Percentiles rank a stretch among this genome's conserved stretches.
These are phyloP conservation scores for Cornus florida DNA, from an alignment of 148 eudicot genomes.

Conservation along the genomic window DNA sequence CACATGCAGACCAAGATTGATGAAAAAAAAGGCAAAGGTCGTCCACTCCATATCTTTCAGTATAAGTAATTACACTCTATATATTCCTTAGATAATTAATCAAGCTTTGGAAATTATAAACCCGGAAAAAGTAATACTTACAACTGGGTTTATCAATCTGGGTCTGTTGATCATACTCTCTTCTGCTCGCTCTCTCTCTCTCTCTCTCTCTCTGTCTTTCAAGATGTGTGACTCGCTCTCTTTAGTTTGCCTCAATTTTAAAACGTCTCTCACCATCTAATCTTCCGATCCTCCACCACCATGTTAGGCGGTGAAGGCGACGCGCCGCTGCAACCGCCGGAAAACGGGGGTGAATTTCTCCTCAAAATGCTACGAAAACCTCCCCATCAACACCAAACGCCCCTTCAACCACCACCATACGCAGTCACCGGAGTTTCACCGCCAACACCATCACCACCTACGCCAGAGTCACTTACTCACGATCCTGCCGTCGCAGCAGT, in stretches of 20 bases:
- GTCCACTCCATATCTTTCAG: background rate
- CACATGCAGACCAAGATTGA: no score
- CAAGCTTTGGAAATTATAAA: background rate
- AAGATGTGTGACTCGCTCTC: background rate
- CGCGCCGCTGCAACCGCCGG: slow-evolving; percentile 12
- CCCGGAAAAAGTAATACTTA: background rate
- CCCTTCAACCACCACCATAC: slow-evolving; percentile 10
- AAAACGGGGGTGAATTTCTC: slow-evolving; percentile 59
- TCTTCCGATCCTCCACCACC: background rate
- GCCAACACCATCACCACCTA: background rate
- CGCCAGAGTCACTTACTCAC: slow-evolving; percentile 5
- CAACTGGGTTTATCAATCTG: no score
- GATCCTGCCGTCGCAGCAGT: slow-evolving; percentile 37
- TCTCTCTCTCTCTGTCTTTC: background rate
- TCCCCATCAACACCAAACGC: slow-evolving; percentile 27
- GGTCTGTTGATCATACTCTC: no score
- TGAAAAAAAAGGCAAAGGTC: no score
- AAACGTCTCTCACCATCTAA: background rate
- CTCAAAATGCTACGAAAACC: slow-evolving; percentile 62
- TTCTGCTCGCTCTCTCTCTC: background rate
- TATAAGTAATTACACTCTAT: background rate
- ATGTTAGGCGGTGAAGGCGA: slow-evolving; percentile 51
- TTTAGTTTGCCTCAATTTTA: background rate
- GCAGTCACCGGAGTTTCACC: slow-evolving; percentile 1
- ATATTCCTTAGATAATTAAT: background rate